Evolutionary conservation across 352 stramenopile genomes (phyloP), one percentile per base, ranked within the genome.

Genomic region (Phytopythium helicoides): DNA sequence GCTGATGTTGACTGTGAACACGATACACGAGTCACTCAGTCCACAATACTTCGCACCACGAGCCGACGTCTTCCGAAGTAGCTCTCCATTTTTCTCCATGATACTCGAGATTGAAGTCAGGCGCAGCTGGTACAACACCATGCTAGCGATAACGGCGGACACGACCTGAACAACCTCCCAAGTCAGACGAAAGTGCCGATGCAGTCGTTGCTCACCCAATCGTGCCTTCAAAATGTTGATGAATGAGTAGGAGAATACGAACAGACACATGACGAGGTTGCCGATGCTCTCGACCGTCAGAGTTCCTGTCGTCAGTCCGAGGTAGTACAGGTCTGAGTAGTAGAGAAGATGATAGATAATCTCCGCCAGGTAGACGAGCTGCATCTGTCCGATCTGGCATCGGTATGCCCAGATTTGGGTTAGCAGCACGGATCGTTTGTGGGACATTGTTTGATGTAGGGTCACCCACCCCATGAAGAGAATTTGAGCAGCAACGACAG

Each of bases 191-290:
- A 58, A 68, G 14, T 58, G 10, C 10, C 60, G 18, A 11, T 68
- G 50, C 0, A 69, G 47, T 16, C 52, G 47, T 44, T 57, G 56
- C 5, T 60, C 48, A 6, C 55, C 51, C 23, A 50, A 68, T 42
- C 56, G 61, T 16, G 56, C 61, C 35, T 66, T 66, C 18, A 66
- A 22, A 0, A 69, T 7, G 14, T 69, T 69, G 31, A 69, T 33
- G 16, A 45, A 34, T 2, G 52, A 52, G 11, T 69, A 69, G 0
- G 56, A 46, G 26, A 66, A 66, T 3, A 34, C 61, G 25, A 62
- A 69, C 8, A 69, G 53, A 12, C 52, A 36, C 1, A 66, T 16
- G 9, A 42, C 25, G 5, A 63, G 44, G 28, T 69, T 69, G 22
- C 51, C 28, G 1, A 69, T 19, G 18, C 56, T 66, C 11, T 34